Percentiles rank a stretch among this genome's conserved stretches.
Conservation (phyloP, 2,329 filamentous ascomycete species). For the Juglanconis oblonga region DNA sequence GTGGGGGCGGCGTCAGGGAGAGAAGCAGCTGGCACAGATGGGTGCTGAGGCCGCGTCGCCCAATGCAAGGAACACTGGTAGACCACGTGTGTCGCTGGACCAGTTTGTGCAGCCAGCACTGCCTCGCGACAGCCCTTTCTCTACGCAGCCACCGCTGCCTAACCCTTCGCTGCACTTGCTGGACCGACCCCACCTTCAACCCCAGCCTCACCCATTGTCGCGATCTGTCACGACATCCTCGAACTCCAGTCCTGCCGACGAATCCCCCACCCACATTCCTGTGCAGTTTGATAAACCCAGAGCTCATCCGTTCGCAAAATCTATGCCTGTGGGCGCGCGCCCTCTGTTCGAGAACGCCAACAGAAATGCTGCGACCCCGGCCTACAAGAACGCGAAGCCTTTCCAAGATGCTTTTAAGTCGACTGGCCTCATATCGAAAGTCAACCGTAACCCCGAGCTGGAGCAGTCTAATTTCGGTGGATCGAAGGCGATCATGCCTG, state of each 20-base stretch:
- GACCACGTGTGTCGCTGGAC: slow-evolving; percentile 75
- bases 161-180: slow-evolving; percentile 52
- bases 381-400: slow-evolving; percentile 75
- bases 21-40: slow-evolving; percentile 51
- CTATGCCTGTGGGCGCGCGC: slow-evolving; percentile 65
- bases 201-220: slow-evolving; percentile 76
- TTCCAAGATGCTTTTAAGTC: slow-evolving; percentile 86
- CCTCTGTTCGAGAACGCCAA: slow-evolving; percentile 46
- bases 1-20: slow-evolving; percentile 58
- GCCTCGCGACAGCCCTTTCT: slow-evolving; percentile 63
- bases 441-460: slow-evolving; percentile 79
- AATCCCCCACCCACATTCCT: slow-evolving; percentile 64
- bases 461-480: slow-evolving; percentile 43
- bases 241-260: slow-evolving; percentile 71
- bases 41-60: slow-evolving; percentile 55
- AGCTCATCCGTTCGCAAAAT: slow-evolving; percentile 63
- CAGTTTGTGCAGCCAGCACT: slow-evolving; percentile 64
- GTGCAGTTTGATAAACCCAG: slow-evolving; percentile 53
- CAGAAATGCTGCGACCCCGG: slow-evolving; percentile 67
- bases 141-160: slow-evolving; percentile 47
- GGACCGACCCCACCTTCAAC: slow-evolving; percentile 38
- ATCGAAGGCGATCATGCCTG: slow-evolving; percentile 71
- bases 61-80: slow-evolving; percentile 46
- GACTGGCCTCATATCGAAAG: slow-evolving; percentile 91
- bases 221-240: slow-evolving; percentile 84